These are phyloP conservation scores for Penicillium sp. DNA, from an alignment of 2,329 filamentous ascomycete species.

Conservation along the genomic window DNA sequence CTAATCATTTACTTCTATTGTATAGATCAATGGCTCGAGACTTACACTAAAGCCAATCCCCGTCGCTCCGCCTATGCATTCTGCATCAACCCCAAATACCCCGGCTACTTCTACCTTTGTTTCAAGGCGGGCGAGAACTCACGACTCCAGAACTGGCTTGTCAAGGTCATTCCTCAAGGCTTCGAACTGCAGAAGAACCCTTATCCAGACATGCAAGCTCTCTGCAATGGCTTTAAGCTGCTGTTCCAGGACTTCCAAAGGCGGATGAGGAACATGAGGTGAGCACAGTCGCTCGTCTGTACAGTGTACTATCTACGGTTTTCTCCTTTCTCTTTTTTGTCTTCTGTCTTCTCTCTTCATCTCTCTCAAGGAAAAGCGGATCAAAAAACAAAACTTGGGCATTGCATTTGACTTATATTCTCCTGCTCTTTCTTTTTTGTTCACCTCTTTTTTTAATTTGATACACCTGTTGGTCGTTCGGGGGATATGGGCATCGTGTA, in stretches of 20 bases:
- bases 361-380: slow-evolving; percentile 2
- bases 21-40: slow-evolving; percentile 90
- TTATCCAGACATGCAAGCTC: slow-evolving; percentile 91
- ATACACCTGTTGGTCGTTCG: slow-evolving; percentile 24
- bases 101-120: slow-evolving; percentile 93
- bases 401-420: slow-evolving; percentile 20
- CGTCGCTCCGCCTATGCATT: slow-evolving; percentile 93
- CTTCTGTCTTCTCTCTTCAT: slow-evolving; percentile 4
- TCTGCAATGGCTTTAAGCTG: slow-evolving; percentile 97
- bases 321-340: slow-evolving; percentile 7
- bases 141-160: slow-evolving; percentile 75
- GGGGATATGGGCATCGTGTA: slow-evolving; percentile 22
- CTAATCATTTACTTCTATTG: slow-evolving; percentile 4
- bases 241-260: slow-evolving; percentile 70
- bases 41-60: slow-evolving; percentile 95
- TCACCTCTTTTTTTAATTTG: slow-evolving; percentile 19
- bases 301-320: slow-evolving; percentile 30
- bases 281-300: slow-evolving; percentile 13
- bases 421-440: not conserved
- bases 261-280: slow-evolving; percentile 35
- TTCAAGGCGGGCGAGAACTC: slow-evolving; percentile 88
- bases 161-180: slow-evolving; percentile 89
- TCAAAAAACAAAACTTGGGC: slow-evolving; percentile 7
- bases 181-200: slow-evolving; percentile 87
- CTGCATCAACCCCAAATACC: slow-evolving; percentile 88